Evolutionary conservation across 2,329 filamentous ascomycete genomes (phyloP).

Genomic region (Botryosphaeria agaves): DNA sequence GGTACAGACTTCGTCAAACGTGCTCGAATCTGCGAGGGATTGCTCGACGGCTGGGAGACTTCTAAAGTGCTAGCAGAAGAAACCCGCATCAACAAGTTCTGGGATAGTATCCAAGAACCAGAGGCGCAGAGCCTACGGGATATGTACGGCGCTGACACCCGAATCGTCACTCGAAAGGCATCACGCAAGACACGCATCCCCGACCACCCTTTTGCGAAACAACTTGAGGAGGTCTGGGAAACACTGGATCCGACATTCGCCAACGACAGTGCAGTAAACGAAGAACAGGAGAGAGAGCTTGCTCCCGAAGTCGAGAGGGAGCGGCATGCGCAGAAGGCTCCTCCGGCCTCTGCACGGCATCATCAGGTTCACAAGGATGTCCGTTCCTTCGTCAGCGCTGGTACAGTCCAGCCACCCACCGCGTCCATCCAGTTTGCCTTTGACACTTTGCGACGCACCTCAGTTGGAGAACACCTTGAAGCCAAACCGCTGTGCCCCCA

Average conservation of each 20-base stretch:
- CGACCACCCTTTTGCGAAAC: neutral
- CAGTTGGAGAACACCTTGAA: constrained; percentile 20
- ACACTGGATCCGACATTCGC: neutral
- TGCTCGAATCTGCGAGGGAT: constrained; percentile 3
- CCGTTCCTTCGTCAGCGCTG: constrained; percentile 19
- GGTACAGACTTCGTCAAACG: neutral
- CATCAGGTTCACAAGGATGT: constrained; percentile 31
- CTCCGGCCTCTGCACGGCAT: constrained; percentile 15
- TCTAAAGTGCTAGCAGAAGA: neutral
- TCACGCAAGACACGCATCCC: no score
- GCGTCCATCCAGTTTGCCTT: constrained; percentile 30
- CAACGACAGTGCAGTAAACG: constrained; percentile 25
- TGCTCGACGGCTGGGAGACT: neutral
- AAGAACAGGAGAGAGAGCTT: constrained; percentile 55
- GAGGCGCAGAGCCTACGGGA: neutral
- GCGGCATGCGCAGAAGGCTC: constrained; percentile 33
- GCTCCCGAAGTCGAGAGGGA: constrained; percentile 47
- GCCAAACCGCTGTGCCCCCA: constrained; percentile 21
- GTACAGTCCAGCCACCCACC: constrained; percentile 8
- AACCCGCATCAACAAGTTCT: neutral
- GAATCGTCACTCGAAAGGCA: no score
- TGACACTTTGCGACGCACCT: constrained; percentile 21
- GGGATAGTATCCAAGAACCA: neutral
- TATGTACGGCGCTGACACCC: neutral
- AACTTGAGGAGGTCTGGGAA: neutral